Conservation (phyloP, 202 grass and related monocot species). For the Panicum hallii region DNA sequence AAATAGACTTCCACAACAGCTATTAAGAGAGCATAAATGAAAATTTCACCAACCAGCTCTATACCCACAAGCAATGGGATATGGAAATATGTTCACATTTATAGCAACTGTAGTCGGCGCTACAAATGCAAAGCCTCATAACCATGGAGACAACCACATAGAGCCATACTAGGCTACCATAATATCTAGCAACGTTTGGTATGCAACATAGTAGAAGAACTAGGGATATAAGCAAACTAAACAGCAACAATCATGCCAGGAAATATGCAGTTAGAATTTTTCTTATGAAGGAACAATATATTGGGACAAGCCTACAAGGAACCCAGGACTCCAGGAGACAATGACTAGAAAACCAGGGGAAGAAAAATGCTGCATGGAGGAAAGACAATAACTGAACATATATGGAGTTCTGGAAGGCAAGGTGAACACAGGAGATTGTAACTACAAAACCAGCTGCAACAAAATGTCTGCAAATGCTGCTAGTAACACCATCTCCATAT, state of each 20-base stretch:
- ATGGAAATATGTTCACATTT: not conserved
- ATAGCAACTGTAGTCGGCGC: not conserved
- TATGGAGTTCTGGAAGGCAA: not conserved
- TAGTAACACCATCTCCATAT: not conserved
- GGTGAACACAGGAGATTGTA: not conserved
- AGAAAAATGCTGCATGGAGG: not conserved
- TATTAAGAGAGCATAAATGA: not conserved
- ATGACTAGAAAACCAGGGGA: not conserved
- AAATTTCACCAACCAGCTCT: not conserved
- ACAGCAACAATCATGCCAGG: not conserved
- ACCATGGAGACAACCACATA: too few species aligned
- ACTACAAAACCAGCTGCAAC: not conserved
- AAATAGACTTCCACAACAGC: not conserved
- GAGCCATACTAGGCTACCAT: not conserved
- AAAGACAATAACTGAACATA: slow-evolving; percentile 8
- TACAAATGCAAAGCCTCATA: not conserved
- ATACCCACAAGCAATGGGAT: not conserved
- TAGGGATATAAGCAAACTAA: not conserved
- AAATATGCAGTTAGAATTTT: not conserved
- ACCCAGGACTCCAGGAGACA: not conserved
- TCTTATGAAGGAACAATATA: not conserved
- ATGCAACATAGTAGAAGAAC: not conserved
- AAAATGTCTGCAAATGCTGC: not conserved
- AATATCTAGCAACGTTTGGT: not conserved
- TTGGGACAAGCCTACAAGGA: not conserved